These are phyloP conservation scores for Cyberlindnera galapagoensis DNA, from an alignment of 805 yeast species.

Conservation along the genomic window DNA sequence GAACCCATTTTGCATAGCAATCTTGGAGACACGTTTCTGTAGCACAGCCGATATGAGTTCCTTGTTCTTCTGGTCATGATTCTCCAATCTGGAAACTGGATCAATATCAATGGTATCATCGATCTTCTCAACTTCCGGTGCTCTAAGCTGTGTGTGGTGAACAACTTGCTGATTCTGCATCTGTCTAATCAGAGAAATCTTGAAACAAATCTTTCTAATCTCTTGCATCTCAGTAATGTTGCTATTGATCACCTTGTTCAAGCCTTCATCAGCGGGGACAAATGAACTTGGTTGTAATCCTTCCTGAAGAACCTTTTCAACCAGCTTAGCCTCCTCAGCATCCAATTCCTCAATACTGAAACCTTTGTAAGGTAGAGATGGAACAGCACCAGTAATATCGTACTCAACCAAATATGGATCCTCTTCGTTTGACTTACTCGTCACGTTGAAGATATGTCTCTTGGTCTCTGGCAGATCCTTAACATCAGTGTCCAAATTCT, in stretches of 20 bases:
- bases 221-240: constrained; percentile 82
- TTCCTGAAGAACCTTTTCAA: constrained; percentile 32
- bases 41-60: constrained; percentile 60
- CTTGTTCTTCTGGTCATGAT: constrained; percentile 56
- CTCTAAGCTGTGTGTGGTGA: constrained; percentile 66
- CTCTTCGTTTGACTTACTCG: constrained; percentile 27
- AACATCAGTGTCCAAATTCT: constrained; percentile 35
- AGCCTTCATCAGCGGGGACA: constrained; percentile 43
- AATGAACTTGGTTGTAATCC: constrained; percentile 35
- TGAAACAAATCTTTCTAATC: constrained; percentile 80
- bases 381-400: constrained; percentile 76
- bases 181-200: constrained; percentile 79
- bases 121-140: constrained; percentile 58
- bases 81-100: constrained; percentile 65
- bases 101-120: constrained; percentile 69
- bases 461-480: constrained; percentile 28
- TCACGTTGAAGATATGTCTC: constrained; percentile 19
- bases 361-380: constrained; percentile 54
- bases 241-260: constrained; percentile 50
- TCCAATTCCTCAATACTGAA: constrained; percentile 40
- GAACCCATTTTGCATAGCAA: constrained; percentile 89
- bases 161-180: constrained; percentile 80
- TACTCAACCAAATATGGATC: constrained; percentile 67
- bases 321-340: constrained; percentile 36
- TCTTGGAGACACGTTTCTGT: constrained; percentile 63